Evolutionary conservation across 345 rosid genomes (phyloP).

Genomic region (Heritiera fomes): DNA sequence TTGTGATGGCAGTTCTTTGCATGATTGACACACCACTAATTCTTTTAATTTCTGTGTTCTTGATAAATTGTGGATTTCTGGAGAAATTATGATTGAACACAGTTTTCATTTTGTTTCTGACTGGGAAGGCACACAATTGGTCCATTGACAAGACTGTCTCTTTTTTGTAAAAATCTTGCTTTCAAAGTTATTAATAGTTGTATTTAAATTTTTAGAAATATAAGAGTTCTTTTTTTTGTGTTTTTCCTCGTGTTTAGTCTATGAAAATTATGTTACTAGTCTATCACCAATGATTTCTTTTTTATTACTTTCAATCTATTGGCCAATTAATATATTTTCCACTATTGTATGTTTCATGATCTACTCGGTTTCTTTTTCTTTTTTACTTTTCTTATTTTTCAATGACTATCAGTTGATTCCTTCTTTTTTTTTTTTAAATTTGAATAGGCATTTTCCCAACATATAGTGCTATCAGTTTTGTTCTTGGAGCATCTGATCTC

Average conservation of each 20-base stretch:
- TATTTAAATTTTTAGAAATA: not conserved
- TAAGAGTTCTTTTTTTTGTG: not conserved
- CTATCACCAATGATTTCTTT: not conserved
- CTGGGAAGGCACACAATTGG: not conserved
- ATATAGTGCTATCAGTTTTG: conserved; percentile 60
- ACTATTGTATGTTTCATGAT: conserved; percentile 12
- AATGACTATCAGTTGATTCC: conserved; percentile 9
- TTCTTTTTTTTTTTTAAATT: conserved; percentile 17
- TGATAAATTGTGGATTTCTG: not conserved
- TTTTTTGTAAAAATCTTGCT: not conserved
- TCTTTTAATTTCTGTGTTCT: not conserved
- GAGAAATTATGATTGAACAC: not conserved
- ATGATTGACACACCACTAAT: not conserved
- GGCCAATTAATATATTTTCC: not conserved
- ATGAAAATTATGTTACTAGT: conserved; percentile 1
- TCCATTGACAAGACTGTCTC: not conserved
- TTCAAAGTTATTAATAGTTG: not conserved
- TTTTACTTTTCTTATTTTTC: not conserved
- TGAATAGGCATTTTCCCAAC: conserved; percentile 82
- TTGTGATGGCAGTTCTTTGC: not conserved
- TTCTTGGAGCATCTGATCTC: conserved; percentile 86
- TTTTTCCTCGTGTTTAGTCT: not conserved
- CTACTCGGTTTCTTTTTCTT: not conserved
- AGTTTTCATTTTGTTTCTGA: conserved; percentile 5
- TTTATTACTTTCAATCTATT: not conserved